Evolutionary conservation across 1,139 yeast genomes (phyloP).

Genomic region (Sugiyamaella neomexicana): DNA sequence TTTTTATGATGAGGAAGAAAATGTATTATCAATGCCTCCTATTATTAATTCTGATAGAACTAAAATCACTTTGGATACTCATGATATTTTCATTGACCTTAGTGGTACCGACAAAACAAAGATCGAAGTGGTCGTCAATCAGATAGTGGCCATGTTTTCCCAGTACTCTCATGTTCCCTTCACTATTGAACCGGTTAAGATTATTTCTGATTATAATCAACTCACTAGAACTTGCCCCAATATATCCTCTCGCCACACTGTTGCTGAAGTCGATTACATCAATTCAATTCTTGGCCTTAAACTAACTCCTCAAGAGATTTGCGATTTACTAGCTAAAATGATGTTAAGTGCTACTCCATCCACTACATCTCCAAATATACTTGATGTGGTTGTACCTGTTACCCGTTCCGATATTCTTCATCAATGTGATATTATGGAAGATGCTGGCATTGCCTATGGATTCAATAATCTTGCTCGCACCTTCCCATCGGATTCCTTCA

Average conservation of each 20-base stretch:
- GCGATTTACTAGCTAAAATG: slow-evolving; percentile 73
- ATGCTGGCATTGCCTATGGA: slow-evolving; percentile 95
- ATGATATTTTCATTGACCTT: slow-evolving; percentile 85
- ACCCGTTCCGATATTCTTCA: slow-evolving; percentile 96
- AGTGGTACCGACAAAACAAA: slow-evolving; percentile 96
- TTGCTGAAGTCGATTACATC: slow-evolving; percentile 81
- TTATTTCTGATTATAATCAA: slow-evolving; percentile 79
- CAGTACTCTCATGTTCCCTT: slow-evolving; percentile 72
- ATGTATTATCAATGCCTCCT: slow-evolving; percentile 93
- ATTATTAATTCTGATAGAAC: slow-evolving; percentile 92
- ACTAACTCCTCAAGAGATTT: slow-evolving; percentile 66
- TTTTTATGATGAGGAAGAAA: slow-evolving; percentile 72
- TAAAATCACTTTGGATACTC: slow-evolving; percentile 81
- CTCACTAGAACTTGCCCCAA: slow-evolving; percentile 78
- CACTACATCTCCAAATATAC: slow-evolving; percentile 48
- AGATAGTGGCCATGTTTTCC: slow-evolving; percentile 93
- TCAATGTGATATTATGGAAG: slow-evolving; percentile 99
- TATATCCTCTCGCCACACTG: slow-evolving; percentile 62
- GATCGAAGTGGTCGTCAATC: slow-evolving; percentile 86
- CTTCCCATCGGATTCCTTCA: slow-evolving; percentile 74
- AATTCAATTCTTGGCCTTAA: slow-evolving; percentile 88
- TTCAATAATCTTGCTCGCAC: slow-evolving; percentile 84
- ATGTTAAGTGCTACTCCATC: slow-evolving; percentile 67
- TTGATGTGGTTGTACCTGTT: slow-evolving; percentile 80
- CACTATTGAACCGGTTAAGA: slow-evolving; percentile 82